These are phyloP conservation scores for Kwoniella botswanensis DNA, from an alignment of 768 basidiomycete species.

Conservation along the genomic window DNA sequence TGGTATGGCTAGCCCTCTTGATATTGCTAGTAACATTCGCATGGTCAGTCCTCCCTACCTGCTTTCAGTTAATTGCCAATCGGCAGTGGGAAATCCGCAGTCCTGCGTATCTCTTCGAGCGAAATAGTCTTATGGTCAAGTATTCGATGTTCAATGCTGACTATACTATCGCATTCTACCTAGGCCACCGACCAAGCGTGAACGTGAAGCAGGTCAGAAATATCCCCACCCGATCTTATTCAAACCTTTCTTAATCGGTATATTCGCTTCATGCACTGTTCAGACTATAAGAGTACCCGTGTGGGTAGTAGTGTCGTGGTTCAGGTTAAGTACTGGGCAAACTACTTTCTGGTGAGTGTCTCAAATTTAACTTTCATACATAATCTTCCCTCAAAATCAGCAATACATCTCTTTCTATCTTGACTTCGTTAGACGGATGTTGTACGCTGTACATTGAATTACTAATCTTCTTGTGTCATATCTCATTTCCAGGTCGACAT, in stretches of 20 bases:
- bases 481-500: conserved; percentile 36
- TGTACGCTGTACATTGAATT: background rate
- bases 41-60: conserved; percentile 40
- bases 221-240: conserved; percentile 54
- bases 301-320: conserved; percentile 39
- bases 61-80: no score
- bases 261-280: conserved; percentile 52
- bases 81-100: no score
- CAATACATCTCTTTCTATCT: background rate
- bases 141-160: no score
- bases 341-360: conserved; percentile 36
- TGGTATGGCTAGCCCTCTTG: conserved; percentile 34
- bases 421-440: no score
- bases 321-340: conserved; percentile 14
- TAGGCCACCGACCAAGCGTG: conserved; percentile 54
- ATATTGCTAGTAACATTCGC: conserved; percentile 51
- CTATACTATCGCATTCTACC: no score
- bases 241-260: conserved; percentile 49
- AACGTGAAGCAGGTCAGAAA: conserved; percentile 45
- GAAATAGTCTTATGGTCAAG: no score
- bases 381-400: no score
- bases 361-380: background rate
- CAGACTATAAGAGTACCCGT: conserved; percentile 50
- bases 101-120: no score
- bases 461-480: background rate